Evolutionary conservation across 1,284 basidiomycete genomes (phyloP).

Genomic region (Acaromyces ingoldii): DNA sequence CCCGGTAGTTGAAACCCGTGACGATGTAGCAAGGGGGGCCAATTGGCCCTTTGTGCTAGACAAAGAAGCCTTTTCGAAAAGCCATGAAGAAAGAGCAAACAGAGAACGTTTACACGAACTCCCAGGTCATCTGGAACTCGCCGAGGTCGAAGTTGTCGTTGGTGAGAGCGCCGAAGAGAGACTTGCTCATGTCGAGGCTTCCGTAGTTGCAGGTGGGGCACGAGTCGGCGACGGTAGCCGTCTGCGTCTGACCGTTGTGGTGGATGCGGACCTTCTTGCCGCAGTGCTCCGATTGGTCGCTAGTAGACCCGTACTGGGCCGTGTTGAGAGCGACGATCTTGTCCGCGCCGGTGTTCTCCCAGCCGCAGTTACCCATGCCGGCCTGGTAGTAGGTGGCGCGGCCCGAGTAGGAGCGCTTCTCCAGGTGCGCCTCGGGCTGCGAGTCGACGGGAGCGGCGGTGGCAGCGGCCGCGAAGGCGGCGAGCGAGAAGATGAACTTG

Average conservation of each 20-base stretch:
- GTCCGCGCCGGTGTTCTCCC: constrained; percentile 15
- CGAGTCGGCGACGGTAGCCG: constrained; percentile 64
- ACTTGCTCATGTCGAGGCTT: constrained; percentile 71
- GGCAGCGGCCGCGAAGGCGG: constrained; percentile 28
- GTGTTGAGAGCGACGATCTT: constrained; percentile 24
- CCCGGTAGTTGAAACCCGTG: too few species aligned
- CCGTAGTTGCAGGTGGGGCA: constrained; percentile 68
- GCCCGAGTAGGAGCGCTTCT: constrained; percentile 20
- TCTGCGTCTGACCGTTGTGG: constrained; percentile 55
- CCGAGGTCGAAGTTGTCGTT: constrained; percentile 16
- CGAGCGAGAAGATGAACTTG: constrained; percentile 4
- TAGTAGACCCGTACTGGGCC: constrained; percentile 20
- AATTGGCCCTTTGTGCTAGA: too few species aligned
- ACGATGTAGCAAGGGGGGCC: too few species aligned
- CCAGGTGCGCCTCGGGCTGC: constrained; percentile 8
- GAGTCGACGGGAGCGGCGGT: constrained; percentile 20
- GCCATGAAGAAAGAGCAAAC: too few species aligned
- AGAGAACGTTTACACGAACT: too few species aligned
- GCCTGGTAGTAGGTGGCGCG: constrained; percentile 41
- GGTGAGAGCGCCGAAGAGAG: constrained; percentile 60
- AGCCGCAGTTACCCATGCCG: constrained; percentile 27
- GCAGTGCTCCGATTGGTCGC: constrained; percentile 53
- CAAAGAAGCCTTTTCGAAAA: too few species aligned
- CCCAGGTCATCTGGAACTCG: constrained; percentile 38
- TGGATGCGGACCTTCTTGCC: constrained; percentile 64